These are phyloP conservation scores for Solidago caesia DNA, from an alignment of 129 eudicot species.

Conservation along the genomic window DNA sequence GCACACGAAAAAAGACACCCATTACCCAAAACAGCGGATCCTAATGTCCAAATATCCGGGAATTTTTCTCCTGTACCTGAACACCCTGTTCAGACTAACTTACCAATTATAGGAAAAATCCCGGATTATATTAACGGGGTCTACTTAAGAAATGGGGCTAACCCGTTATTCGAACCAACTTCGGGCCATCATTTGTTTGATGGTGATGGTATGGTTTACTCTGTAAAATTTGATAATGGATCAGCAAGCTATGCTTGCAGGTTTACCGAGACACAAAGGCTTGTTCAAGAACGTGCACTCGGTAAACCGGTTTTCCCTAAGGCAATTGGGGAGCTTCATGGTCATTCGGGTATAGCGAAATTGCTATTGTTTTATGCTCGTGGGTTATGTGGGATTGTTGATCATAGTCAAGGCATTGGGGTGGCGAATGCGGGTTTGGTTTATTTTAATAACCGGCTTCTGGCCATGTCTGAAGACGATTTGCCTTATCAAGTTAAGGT, in stretches of 20 bases:
- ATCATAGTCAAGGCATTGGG: conserved; percentile 46
- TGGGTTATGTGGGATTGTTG: conserved; percentile 46
- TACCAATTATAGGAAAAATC: conserved; percentile 36
- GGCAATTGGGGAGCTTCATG: conserved; percentile 58
- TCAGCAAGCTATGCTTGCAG: conserved; percentile 52
- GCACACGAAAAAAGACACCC: conserved; percentile 41
- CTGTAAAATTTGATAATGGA: conserved; percentile 45
- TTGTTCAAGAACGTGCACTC: conserved; percentile 37
- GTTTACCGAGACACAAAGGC: conserved; percentile 47
- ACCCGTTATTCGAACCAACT: conserved; percentile 45
- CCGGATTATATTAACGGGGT: conserved; percentile 43
- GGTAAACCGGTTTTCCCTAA: conserved; percentile 54
- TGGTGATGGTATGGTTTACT: conserved; percentile 60
- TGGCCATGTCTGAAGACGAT: conserved; percentile 62
- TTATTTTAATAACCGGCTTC: conserved; percentile 41
- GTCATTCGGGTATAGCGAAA: conserved; percentile 49
- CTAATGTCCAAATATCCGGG: conserved; percentile 45
- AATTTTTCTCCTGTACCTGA: conserved; percentile 57
- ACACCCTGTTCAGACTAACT: conserved; percentile 31
- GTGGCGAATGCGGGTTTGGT: conserved; percentile 64
- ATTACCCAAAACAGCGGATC: conserved; percentile 54
- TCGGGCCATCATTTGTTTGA: conserved; percentile 58
- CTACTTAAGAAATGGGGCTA: conserved; percentile 52
- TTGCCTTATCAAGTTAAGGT: conserved; percentile 43
- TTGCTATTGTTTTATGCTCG: conserved; percentile 50